Base-by-base conservation (phyloP, 2,329 filamentous ascomycete species). In the Claviceps digitariae region DNA sequence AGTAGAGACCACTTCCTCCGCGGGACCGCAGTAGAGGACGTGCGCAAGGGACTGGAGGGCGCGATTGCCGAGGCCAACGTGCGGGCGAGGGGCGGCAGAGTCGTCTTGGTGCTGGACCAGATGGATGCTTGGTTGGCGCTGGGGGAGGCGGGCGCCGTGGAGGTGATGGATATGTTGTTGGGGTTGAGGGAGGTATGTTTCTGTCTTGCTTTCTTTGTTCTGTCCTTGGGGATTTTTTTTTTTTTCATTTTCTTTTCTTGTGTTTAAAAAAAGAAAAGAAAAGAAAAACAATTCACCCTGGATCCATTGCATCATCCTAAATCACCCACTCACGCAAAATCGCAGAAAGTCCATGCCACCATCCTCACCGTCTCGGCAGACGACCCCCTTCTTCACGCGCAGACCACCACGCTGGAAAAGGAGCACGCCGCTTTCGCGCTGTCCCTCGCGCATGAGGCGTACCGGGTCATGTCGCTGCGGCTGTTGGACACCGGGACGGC, bases 401-500 rank as follows among this genome's bases (percentile, higher is more conserved):
- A 78, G 58, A 65, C 71, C 20, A 87, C 86, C 12, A 76, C 78
- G 2, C 67, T 94, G 44, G 87, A 93, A 65, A 78, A 74, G 48
- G 78, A 84, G 55, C 82, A 88, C 60, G 80, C 86, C 1, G 76
- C 82, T n/a, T 79, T 95, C 55, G 69, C 86, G 21, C 73, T 90
- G 38, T 79, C 78, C 6, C 69, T 85, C 57, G 86, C 85, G n/a
- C 89, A 96, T 65, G 77, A 81, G 60, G 87, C 90, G 9, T 71
- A 79, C n/a, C 73, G 78, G 57, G 76, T 91, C 3, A 69, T 95
- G 61, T 81, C 86, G 56, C 71, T 93, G 54, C 75, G 90, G 51
- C 76, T 84, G 62, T 68, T 97, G 56, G 90, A 95, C 63, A 95
- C 90, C 0, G 91, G 91, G 0, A 83, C 83, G n/a, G 90, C 91